A percentile compares a stretch with the other conserved stretches of the same genome.
Conservation (phyloP, 1,139 yeast genomes). For the Meyerozyma athensensis region DNA sequence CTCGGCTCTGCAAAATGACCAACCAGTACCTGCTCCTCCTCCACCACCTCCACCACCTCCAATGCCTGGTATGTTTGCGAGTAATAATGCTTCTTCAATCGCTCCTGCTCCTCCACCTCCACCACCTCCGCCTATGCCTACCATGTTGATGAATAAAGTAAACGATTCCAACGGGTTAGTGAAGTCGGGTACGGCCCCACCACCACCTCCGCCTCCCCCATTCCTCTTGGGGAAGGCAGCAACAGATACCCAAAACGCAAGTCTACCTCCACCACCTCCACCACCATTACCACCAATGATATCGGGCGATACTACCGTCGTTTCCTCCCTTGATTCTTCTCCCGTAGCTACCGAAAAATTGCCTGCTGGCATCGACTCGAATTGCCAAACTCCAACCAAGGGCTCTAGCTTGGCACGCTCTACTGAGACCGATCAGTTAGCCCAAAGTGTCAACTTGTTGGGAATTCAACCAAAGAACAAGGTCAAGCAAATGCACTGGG, state of each 20-base stretch:
- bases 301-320: neutral
- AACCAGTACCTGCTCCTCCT: constrained; percentile 17
- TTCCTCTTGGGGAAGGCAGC: constrained; percentile 15
- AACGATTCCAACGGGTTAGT: constrained; percentile 1
- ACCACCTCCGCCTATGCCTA: too few species aligned
- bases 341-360: too few species aligned
- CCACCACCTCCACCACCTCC: constrained; percentile 30
- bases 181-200: constrained; percentile 21
- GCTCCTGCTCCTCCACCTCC: constrained; percentile 8
- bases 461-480: constrained; percentile 52
- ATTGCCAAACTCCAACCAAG: constrained; percentile 8
- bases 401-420: neutral
- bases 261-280: constrained; percentile 27
- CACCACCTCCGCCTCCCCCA: constrained; percentile 35
- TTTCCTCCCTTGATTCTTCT: constrained; percentile 7
- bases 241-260: constrained; percentile 12
- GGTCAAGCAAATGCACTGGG: constrained; percentile 95
- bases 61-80: constrained; percentile 16
- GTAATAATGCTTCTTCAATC: constrained; percentile 3
- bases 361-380: too few species aligned
- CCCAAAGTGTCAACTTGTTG: constrained; percentile 1
- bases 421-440: constrained; percentile 8
- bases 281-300: constrained; percentile 16
- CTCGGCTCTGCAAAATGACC: too few species aligned
- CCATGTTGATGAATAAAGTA: too few species aligned